Base-by-base conservation (phyloP, 179 eudicot genomes). In the Nepenthes alata region DNA sequence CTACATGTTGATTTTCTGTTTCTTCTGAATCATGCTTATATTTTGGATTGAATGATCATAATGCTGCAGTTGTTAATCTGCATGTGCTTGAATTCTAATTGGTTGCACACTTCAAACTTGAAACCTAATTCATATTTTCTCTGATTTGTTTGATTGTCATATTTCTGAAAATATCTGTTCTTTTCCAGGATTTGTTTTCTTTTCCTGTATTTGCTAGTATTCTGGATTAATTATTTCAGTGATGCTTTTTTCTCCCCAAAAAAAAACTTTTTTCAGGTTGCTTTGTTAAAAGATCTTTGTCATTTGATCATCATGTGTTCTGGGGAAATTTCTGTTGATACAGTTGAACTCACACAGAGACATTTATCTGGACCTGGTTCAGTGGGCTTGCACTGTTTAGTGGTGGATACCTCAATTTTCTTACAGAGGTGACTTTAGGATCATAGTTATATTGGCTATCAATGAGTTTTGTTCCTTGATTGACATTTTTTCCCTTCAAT, bases 261-360 rank as follows among this genome's bases (percentile, higher is more conserved):
- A 25, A 25, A 25, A 25, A 25, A 25, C 25, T 25, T 51, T 61
- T 47, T 50, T 57, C 62, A 93, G 98, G 85, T 90, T 81, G 85
- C 94, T 65, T 76, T 93, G 83, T 88, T 93, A 35, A 86, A 82
- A 74, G 95, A 93, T 75, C 80, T 93, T 66, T 79, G 90, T 78
- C 88, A 84, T 74, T 70, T 89, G 71, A 72, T 75, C 70, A 79
- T 83, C 69, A 64, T 85, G 37, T 93, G 95, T 82, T 75, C 81
- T 47, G 97, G 97, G 60, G 82, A 82, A 68, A 66, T 81, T 37
- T 61, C 65, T 41, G 59, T 74, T 67, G 67, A 70, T 36, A 60
- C 66, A n/a, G 63, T 65, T 71, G 77, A 75, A 66, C 41, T 70
- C 37, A 58, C 61, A 56, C 62, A 59, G 14, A 63, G 61, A 61